These are phyloP conservation scores for Acmispon strigosus DNA, from an alignment of 306 rosid species.

Conservation along the genomic window DNA sequence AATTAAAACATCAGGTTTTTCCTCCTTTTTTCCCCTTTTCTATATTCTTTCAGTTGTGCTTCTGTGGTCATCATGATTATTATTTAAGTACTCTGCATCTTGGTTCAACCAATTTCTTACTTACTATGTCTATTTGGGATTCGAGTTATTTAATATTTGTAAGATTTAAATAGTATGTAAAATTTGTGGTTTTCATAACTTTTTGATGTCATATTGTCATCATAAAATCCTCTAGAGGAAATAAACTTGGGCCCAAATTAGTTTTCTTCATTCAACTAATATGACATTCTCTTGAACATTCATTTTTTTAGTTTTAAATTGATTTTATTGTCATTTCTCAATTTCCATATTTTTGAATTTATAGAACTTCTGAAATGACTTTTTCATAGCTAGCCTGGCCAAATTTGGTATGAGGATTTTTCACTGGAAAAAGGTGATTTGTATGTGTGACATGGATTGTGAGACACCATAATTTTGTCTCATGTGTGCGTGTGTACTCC, in stretches of 20 bases:
- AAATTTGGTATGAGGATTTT: neutral
- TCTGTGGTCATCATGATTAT: neutral
- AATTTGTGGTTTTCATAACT: neutral
- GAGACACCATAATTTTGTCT: too few species aligned
- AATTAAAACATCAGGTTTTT: neutral
- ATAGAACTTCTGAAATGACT: neutral
- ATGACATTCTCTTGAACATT: too few species aligned
- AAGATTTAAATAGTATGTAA: neutral
- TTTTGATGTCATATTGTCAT: too few species aligned
- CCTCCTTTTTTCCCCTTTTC: neutral
- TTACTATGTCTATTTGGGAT: neutral
- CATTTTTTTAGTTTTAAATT: too few species aligned
- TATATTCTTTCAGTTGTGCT: neutral
- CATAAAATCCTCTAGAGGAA: neutral
- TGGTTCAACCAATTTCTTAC: neutral
- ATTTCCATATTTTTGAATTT: neutral
- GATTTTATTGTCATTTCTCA: neutral
- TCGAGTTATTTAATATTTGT: neutral
- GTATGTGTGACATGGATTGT: too few species aligned
- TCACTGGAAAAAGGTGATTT: neutral
- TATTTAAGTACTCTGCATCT: neutral
- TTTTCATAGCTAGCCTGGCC: neutral
- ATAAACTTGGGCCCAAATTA: neutral
- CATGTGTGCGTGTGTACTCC: too few species aligned
- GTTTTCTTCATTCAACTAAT: neutral